Base-by-base conservation (phyloP, 2,329 filamentous ascomycete genomes). In the Trichoderma gracile region DNA sequence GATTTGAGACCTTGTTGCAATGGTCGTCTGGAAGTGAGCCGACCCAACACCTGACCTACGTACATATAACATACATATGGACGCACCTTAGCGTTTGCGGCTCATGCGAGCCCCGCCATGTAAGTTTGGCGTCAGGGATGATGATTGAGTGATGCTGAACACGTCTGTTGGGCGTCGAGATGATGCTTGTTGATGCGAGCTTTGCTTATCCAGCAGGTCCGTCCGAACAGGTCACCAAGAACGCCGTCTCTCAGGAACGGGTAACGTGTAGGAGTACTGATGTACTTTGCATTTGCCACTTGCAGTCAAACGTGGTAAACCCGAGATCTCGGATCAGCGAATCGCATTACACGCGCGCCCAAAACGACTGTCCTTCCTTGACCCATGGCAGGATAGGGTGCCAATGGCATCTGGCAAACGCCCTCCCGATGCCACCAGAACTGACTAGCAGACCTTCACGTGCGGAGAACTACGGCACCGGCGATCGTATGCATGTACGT, bases 241-340 rank as follows among this genome's bases (percentile, higher is more conserved):
- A 45, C 23, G 45, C 58, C 58, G 12, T n/a, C 21, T 23, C 38
- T 30, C 9, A 19, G 7, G 15, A 46, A 14, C 23, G 27, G 2
- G 17, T n/a, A 17, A 40, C 2, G 30, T 19, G 43, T 23, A 15
- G 40, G 33, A 38, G 33, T 14, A 38, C 33, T 14, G 10, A 14
- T 38, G 14, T 38, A 38, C 33, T 14, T 14, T 5, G 10, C 33
- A 14, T 38, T 38, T 38, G 33, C 33, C 33, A 38, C 33, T 38
- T 14, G 33, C 17, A 15, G 12, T 1, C 33, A 14, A 38, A n/a
- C 52, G 25, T n/a, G 25, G 15, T 5, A 21, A n/a, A 47, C 30
- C 59, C 59, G 38, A 52, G 43, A 43, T 27, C 25, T 50, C 33
- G 59, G 59, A 43, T 62, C 59, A 42, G 52, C 59, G 50, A 62